phyloP scores from a whole-genome alignment of 495 filamentous ascomycete genomes.

The Trichoderma gamsii region DNA sequence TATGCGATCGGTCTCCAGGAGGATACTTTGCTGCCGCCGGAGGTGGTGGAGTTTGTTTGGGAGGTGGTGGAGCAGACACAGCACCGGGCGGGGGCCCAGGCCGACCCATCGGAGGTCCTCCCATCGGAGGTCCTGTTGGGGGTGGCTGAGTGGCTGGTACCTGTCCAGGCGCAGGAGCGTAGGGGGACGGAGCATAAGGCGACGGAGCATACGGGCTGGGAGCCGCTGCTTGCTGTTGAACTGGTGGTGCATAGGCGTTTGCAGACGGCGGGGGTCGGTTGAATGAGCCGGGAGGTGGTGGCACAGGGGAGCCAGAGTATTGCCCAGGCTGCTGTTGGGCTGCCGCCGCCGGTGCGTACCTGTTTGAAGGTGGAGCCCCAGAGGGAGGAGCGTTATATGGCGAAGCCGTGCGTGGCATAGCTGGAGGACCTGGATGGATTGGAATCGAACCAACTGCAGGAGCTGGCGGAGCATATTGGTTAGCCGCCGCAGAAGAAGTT shows the following conservation, averaged over 20 bases:
- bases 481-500: conserved; percentile 58
- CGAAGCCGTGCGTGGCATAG: conserved; percentile 69
- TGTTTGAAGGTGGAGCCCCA: conserved; percentile 65
- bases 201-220: conserved; percentile 32
- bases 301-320: conserved; percentile 42
- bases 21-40: conserved; percentile 59
- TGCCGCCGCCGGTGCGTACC: conserved; percentile 79
- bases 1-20: conserved; percentile 85
- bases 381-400: conserved; percentile 83
- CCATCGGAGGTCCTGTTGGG: conserved; percentile 27
- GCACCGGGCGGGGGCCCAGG: conserved; percentile 44
- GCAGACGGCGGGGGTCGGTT: conserved; percentile 38
- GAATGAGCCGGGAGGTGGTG: conserved; percentile 25
- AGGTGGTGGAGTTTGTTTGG: conserved; percentile 23
- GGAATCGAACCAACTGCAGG: conserved; percentile 34
- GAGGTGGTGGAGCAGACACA: conserved; percentile 39
- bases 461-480: conserved; percentile 65
- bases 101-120: conserved; percentile 21
- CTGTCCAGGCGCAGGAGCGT: conserved; percentile 20
- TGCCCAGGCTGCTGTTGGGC: conserved; percentile 48
- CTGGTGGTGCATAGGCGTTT: conserved; percentile 56
- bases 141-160: conserved; percentile 21
- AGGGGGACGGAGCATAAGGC: conserved; percentile 19
- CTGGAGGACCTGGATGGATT: conserved; percentile 41
- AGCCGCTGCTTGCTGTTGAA: conserved; percentile 25